phyloP scores from a whole-genome alignment of 495 filamentous ascomycete species.

The Talaromyces thailandensis region DNA sequence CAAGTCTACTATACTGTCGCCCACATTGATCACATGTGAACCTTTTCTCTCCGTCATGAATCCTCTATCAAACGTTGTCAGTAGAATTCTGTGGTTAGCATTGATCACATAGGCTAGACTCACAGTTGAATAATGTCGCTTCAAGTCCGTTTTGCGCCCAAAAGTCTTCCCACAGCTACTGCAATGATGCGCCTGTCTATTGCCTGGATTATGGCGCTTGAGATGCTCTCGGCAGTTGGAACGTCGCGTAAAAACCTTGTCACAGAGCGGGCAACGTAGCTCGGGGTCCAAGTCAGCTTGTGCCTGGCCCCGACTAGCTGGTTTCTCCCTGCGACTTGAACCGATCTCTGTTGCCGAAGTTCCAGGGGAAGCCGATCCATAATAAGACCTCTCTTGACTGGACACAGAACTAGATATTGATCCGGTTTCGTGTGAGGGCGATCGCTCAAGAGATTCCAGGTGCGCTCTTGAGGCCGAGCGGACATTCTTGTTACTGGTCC shows the following conservation, averaged over 20 bases:
- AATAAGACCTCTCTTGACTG: background rate
- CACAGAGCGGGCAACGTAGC: slow-evolving; percentile 67
- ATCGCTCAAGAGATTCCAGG: background rate
- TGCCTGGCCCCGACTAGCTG: background rate
- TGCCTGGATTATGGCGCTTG: slow-evolving; percentile 76
- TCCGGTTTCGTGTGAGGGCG: slow-evolving; percentile 3
- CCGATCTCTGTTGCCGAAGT: background rate
- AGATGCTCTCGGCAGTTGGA: slow-evolving; percentile 91
- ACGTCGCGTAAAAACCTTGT: slow-evolving; percentile 71
- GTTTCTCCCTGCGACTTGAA: background rate
- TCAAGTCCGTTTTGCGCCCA: slow-evolving; percentile 69
- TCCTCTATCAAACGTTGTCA: slow-evolving; percentile 22
- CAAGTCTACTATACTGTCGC: slow-evolving; percentile 70
- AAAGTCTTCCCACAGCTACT: slow-evolving; percentile 40
- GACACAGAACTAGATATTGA: background rate
- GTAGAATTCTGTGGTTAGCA: background rate
- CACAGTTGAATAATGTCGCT: slow-evolving; percentile 73
- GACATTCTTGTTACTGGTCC: background rate
- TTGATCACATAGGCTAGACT: slow-evolving; percentile 16
- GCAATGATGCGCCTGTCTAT: slow-evolving; percentile 64
- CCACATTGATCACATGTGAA: slow-evolving; percentile 64
- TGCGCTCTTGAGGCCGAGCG: background rate
- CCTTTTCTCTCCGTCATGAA: slow-evolving; percentile 67
- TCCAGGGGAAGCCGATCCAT: background rate
- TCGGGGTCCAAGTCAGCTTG: slow-evolving; percentile 22